These are phyloP conservation scores for Marasmius oreades DNA, from an alignment of 1,284 basidiomycete species.

Conservation along the genomic window DNA sequence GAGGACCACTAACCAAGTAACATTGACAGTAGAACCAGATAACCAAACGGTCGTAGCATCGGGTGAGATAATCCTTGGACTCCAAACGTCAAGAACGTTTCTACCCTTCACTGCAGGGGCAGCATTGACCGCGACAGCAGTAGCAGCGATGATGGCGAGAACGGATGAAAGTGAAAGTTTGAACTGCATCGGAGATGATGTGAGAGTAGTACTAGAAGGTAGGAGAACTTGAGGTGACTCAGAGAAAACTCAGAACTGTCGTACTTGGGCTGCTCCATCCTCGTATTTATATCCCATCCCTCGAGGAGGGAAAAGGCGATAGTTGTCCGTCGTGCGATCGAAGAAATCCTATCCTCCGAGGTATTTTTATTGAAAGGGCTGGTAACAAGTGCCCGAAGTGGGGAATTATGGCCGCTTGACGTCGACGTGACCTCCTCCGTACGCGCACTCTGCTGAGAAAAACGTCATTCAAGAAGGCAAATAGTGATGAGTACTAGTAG, in stretches of 20 bases:
- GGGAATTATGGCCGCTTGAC: no score
- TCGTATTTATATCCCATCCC: background rate
- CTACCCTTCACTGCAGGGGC: background rate
- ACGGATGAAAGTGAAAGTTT: background rate
- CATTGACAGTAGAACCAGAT: conserved; percentile 6
- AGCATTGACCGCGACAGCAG: background rate
- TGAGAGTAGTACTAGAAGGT: background rate
- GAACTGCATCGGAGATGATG: background rate
- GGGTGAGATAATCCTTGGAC: conserved; percentile 11
- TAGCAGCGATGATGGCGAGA: background rate
- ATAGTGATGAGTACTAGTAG: no score
- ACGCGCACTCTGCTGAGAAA: no score
- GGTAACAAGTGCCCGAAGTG: no score
- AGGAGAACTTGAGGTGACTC: background rate
- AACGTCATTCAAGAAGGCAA: no score
- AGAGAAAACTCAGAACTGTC: background rate
- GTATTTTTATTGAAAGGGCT: no score
- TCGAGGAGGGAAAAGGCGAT: background rate
- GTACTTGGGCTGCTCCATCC: background rate
- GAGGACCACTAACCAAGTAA: conserved; percentile 9
- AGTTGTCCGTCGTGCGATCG: background rate
- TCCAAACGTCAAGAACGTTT: conserved; percentile 3
- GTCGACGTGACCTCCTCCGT: no score
- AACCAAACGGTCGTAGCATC: conserved; percentile 8
- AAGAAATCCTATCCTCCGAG: no score